Conservation (phyloP, 768 basidiomycete species). For the Crassisporium funariophilum region DNA sequence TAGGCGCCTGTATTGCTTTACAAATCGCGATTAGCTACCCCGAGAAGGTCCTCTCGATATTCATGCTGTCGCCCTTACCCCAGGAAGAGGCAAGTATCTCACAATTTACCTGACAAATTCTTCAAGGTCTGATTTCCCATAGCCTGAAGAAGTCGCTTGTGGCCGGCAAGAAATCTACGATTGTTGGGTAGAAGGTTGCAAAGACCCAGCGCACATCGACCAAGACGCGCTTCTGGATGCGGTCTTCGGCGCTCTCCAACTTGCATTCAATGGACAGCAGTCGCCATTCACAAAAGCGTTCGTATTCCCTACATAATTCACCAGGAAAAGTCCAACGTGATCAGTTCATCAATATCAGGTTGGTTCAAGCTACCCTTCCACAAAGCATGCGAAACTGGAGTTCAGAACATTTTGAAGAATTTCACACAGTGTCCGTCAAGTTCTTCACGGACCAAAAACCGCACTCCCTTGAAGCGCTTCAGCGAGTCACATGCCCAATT, state of each 20-base stretch:
- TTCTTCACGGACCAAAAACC: conserved; percentile 31
- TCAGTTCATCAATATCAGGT: conserved; percentile 9
- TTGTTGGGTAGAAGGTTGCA: conserved; percentile 29
- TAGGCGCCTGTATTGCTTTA: conserved; percentile 37
- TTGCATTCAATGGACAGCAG: conserved; percentile 32
- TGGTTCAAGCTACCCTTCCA: conserved; percentile 24
- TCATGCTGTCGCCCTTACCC: conserved; percentile 38
- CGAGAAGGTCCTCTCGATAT: conserved; percentile 34
- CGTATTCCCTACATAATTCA: conserved; percentile 11
- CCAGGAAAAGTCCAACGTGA: neutral
- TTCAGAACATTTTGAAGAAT: conserved; percentile 29
- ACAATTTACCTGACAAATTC: neutral
- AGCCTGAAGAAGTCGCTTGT: conserved; percentile 34
- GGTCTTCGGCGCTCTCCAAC: conserved; percentile 30
- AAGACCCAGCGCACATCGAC: conserved; percentile 21
- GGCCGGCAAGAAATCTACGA: conserved; percentile 39
- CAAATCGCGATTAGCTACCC: conserved; percentile 35
- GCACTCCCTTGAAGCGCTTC: conserved; percentile 21
- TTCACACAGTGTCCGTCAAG: conserved; percentile 33
- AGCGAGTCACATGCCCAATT: conserved; percentile 32
- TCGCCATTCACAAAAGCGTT: conserved; percentile 26
- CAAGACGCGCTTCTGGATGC: conserved; percentile 28
- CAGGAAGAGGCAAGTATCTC: conserved; percentile 36
- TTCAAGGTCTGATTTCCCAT: neutral
- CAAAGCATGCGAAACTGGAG: conserved; percentile 26